Percentiles rank a stretch among this genome's conserved stretches.
These are phyloP conservation scores for Cordyceps cicadae DNA, from an alignment of 2,329 filamentous ascomycete genomes.

Conservation along the genomic window DNA sequence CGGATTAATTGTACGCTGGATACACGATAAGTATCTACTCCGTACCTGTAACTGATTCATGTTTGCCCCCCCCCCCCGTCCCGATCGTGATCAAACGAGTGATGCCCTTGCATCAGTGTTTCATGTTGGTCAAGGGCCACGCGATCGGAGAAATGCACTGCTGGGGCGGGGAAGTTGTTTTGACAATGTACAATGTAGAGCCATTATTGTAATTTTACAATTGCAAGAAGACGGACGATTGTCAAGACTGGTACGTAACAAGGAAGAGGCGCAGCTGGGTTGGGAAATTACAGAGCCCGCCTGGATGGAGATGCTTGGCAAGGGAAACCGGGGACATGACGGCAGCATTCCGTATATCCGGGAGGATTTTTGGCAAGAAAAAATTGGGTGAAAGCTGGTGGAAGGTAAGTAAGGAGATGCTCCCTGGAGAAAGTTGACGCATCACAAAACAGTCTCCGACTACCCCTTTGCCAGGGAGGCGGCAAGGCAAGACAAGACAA, in stretches of 20 bases:
- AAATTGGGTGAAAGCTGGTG: too few species aligned
- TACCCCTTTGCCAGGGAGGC: neutral
- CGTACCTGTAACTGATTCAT: neutral
- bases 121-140: neutral
- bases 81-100: neutral
- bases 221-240: too few species aligned
- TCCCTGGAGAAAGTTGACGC: neutral
- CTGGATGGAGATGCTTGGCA: slow-evolving; percentile 1
- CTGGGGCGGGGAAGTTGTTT: neutral
- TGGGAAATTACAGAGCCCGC: slow-evolving; percentile 3
- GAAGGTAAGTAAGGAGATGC: too few species aligned
- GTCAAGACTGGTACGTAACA: neutral
- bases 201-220: neutral
- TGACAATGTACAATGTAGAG: neutral
- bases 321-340: neutral
- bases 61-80: neutral
- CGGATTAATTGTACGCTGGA: neutral
- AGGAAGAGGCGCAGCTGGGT: neutral
- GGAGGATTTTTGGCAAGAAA: too few species aligned
- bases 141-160: neutral
- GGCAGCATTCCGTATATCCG: neutral
- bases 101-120: neutral
- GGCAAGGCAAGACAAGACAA: too few species aligned
- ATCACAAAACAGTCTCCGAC: neutral
- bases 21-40: neutral